Percentiles rank a stretch among this genome's conserved stretches.
phyloP scores from a whole-genome alignment of 2,329 filamentous ascomycete species.

The Pseudopithomyces chartarum region DNA sequence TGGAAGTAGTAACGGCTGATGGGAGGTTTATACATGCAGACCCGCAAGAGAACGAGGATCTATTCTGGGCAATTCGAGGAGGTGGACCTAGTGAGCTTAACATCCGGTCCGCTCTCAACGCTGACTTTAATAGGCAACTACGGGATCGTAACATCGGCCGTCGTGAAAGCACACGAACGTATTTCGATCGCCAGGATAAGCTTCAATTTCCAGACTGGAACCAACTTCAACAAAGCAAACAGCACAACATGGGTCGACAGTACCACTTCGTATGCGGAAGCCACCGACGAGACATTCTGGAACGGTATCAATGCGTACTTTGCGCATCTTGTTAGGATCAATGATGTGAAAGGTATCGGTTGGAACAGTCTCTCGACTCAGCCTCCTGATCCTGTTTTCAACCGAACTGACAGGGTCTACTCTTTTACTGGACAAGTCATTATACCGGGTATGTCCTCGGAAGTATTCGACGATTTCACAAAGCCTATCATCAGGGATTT shows the following conservation, averaged over 20 bases:
- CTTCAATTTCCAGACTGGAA: constrained; percentile 30
- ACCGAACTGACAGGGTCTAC: constrained; percentile 17
- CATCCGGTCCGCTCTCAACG: background rate
- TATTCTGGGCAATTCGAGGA: constrained; percentile 37
- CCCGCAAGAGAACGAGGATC: constrained; percentile 26
- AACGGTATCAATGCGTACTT: constrained; percentile 27
- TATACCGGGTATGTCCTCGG: constrained; percentile 20
- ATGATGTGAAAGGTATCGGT: constrained; percentile 28
- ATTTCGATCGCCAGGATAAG: constrained; percentile 30
- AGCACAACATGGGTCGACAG: constrained; percentile 20
- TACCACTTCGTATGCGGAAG: constrained; percentile 18
- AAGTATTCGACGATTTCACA: constrained; percentile 23
- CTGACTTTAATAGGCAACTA: constrained; percentile 26
- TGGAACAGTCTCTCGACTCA: constrained; percentile 28
- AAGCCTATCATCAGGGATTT: constrained; percentile 27
- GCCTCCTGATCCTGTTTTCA: constrained; percentile 8
- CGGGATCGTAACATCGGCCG: constrained; percentile 32
- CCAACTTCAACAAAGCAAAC: background rate
- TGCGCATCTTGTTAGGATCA: constrained; percentile 28
- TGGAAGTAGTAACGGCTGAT: constrained; percentile 32
- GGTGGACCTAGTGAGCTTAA: constrained; percentile 31
- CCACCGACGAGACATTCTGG: constrained; percentile 33
- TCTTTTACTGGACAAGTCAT: constrained; percentile 21
- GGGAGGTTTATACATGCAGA: constrained; percentile 31
- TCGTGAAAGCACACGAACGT: constrained; percentile 34